Conservation (phyloP, 192 early-diverging fungal genomes). For the Helicostylum pulchrum region DNA sequence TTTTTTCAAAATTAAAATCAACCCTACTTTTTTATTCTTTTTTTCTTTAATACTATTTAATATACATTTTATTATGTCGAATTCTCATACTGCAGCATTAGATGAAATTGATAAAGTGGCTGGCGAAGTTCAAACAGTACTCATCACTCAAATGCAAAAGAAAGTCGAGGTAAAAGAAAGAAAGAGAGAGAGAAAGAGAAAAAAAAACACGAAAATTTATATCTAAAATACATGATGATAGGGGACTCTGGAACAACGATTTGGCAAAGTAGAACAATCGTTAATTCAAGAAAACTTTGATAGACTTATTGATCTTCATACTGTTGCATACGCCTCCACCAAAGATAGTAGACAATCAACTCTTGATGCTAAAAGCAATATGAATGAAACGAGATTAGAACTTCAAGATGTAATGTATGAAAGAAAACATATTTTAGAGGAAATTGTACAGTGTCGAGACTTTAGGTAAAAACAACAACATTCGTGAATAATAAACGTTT, state of each 20-base stretch:
- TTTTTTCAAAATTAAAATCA: not conserved
- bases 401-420: conserved; percentile 60
- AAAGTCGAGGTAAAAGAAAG: not conserved
- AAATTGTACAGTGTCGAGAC: conserved; percentile 53
- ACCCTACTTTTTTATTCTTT: too few relatives aligned
- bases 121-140: conserved; percentile 1
- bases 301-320: conserved; percentile 22
- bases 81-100: not conserved
- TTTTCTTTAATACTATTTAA: not conserved
- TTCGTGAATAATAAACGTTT: too few relatives aligned
- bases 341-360: conserved; percentile 42
- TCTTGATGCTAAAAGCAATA: conserved; percentile 48
- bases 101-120: not conserved
- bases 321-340: conserved; percentile 17
- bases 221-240: not conserved
- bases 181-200: too few relatives aligned
- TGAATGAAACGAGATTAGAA: conserved; percentile 47
- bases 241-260: conserved; percentile 17
- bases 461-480: conserved; percentile 41
- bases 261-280: not conserved
- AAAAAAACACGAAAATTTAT: not conserved
- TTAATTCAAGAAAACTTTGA: conserved; percentile 4
- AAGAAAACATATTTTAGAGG: conserved; percentile 48
- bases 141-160: conserved; percentile 3
- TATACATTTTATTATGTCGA: not conserved